phyloP scores from a whole-genome alignment of 2,329 filamentous ascomycete genomes.

The Colletotrichum noveboracense region DNA sequence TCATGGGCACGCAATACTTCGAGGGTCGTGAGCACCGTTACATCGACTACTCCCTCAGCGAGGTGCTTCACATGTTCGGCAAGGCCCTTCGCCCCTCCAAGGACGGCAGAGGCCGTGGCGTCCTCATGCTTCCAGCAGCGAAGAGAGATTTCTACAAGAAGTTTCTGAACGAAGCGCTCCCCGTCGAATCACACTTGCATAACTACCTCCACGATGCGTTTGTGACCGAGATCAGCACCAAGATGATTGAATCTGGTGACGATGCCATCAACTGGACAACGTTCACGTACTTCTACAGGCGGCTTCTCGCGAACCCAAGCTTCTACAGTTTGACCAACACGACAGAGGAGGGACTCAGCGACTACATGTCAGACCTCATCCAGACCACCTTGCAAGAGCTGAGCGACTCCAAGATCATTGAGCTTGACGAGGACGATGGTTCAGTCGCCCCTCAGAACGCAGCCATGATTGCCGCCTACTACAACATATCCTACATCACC shows the following conservation, averaged over 20 bases:
- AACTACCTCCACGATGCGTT: conserved; percentile 94
- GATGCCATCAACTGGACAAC: conserved; percentile 99
- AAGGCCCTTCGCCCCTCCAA: conserved; percentile 81
- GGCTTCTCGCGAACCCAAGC: conserved; percentile 92
- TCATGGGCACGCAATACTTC: conserved; percentile 98
- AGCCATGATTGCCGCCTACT: conserved; percentile 98
- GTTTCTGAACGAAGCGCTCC: conserved; percentile 94
- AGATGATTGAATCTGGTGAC: conserved; percentile 93
- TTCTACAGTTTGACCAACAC: conserved; percentile 92
- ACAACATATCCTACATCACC: conserved; percentile 98
- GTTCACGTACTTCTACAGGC: conserved; percentile 97
- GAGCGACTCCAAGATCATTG: conserved; percentile 91
- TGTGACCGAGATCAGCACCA: conserved; percentile 95
- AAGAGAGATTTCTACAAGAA: conserved; percentile 99
- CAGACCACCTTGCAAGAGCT: conserved; percentile 92
- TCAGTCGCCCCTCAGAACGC: conserved; percentile 88
- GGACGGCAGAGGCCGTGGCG: conserved; percentile 83
- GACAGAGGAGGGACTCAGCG: conserved; percentile 91
- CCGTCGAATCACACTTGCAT: conserved; percentile 93
- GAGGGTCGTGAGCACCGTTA: conserved; percentile 97
- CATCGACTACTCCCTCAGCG: conserved; percentile 92
- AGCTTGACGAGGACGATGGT: conserved; percentile 93
- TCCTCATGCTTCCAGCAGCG: conserved; percentile 94
- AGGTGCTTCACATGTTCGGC: conserved; percentile 97
- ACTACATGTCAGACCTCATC: conserved; percentile 91